phyloP scores from a whole-genome alignment of 805 yeast species.

The Ogataea methanolica region DNA sequence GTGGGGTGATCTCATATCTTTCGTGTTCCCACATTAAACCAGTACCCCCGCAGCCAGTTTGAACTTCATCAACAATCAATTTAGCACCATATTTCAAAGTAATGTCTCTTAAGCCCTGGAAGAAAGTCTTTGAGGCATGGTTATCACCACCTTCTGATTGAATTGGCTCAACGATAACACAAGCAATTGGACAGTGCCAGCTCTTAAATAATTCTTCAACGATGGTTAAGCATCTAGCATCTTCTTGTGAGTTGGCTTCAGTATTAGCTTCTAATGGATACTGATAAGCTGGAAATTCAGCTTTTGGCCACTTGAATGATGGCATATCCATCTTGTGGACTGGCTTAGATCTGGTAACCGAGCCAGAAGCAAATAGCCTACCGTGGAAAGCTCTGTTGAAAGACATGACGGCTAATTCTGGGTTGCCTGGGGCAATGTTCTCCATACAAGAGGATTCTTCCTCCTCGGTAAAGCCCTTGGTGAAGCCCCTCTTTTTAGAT shows the following conservation, averaged over 20 bases:
- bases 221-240: conserved; percentile 69
- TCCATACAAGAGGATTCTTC: conserved; percentile 75
- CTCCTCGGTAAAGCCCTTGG: conserved; percentile 55
- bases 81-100: conserved; percentile 67
- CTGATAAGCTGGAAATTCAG: conserved; percentile 73
- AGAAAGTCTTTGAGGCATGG: conserved; percentile 72
- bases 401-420: conserved; percentile 79
- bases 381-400: conserved; percentile 93
- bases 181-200: conserved; percentile 80
- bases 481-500: conserved; percentile 59
- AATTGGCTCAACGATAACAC: conserved; percentile 84
- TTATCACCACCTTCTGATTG: conserved; percentile 93
- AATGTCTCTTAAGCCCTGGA: conserved; percentile 78
- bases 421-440: conserved; percentile 83
- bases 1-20: conserved; percentile 68
- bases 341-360: conserved; percentile 91
- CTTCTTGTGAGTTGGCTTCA: conserved; percentile 69
- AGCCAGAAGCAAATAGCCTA: conserved; percentile 85
- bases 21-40: conserved; percentile 88
- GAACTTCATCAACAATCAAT: conserved; percentile 81
- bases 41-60: conserved; percentile 87
- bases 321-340: conserved; percentile 92
- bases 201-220: conserved; percentile 66
- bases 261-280: conserved; percentile 87
- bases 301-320: conserved; percentile 95